A percentile compares a stretch with the other conserved stretches of the same genome.
Evolutionary conservation across 768 basidiomycete species (phyloP).

Genomic region (Scleroderma bovista): DNA sequence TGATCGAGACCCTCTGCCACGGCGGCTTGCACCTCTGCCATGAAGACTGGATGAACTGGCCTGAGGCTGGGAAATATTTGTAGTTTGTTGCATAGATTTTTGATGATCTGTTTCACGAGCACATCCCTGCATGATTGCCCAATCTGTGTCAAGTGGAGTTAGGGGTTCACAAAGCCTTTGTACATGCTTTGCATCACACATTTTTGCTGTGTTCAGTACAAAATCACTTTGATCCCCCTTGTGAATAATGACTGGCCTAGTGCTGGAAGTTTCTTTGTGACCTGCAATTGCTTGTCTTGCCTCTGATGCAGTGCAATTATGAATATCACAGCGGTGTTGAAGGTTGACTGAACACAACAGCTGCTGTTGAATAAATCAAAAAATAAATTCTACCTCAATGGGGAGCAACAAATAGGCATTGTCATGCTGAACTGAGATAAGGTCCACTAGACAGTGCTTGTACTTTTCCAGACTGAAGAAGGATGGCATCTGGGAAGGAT

Average conservation of each 20-base stretch:
- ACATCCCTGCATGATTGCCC: background rate
- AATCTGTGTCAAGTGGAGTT: background rate
- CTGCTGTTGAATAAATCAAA: constrained; percentile 2
- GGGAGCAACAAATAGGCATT: background rate
- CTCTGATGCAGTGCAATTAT: constrained; percentile 4
- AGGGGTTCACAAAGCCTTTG: background rate
- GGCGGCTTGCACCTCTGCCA: too few relatives aligned
- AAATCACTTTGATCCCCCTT: background rate
- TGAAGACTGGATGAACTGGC: background rate
- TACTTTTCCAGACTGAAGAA: background rate
- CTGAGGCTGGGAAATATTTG: background rate
- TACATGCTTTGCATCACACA: background rate
- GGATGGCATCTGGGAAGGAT: background rate
- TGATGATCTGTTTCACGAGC: background rate
- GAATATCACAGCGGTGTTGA: constrained; percentile 15
- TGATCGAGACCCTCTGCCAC: too few relatives aligned
- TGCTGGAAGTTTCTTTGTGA: background rate
- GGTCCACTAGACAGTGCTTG: background rate
- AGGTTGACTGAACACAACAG: constrained; percentile 15
- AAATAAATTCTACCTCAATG: background rate
- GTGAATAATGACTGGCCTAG: background rate
- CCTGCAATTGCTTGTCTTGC: too few relatives aligned
- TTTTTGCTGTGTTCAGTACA: background rate
- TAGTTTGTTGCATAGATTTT: background rate
- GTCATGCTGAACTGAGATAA: background rate